Base-by-base conservation (phyloP, 208 protist genomes). In the Trypanosoma cruzi region DNA sequence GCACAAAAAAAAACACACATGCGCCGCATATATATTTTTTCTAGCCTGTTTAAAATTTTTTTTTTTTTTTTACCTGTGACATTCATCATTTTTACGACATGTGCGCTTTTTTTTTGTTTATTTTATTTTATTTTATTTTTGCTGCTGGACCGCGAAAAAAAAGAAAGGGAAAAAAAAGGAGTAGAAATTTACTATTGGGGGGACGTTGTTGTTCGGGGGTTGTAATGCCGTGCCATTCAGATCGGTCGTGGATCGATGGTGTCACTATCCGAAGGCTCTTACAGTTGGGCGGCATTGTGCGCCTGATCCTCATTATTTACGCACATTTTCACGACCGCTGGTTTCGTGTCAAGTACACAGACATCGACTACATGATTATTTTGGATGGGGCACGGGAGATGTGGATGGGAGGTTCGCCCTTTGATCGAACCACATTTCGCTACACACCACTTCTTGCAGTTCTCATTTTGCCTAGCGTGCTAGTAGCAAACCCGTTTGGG, bases 281-380 rank as follows among this genome's bases (percentile, higher is more conserved):
- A 6, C 48, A 75, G 10, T 58, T 64, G 37, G 85, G 89, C 50
- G 74, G 64, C 0, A 26, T 91, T 4, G 26, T 96, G 42, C 84
- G 94, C 3, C 31, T 96, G 4, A 16, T 75, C 18, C 68, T 98
- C 20, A 66, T 97, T 14, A 24, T 84, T 8, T 98, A 96, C 72
- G 81, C 89, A 32, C 64, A 73, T 5, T 94, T 88, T 55, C 90
- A 97, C 36, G 96, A 98, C 65, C 44, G 62, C 26, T 72, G 76
- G 53, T 92, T 94, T 40, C 70, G 81, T 13, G 88, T 99, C 22
- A 97, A 98, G 82, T 99, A 98, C 71, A 98, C 96, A 8, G 97
- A 99, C 75, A 97, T 98, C 28, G 97, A 99, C 80, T 99, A 99
- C 75, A 83, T 85, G 77, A 98, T 99, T 52, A 94, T 98, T 65